phyloP scores from a whole-genome alignment of 108 stramenopile species.

The Cyclotella sp. region DNA sequence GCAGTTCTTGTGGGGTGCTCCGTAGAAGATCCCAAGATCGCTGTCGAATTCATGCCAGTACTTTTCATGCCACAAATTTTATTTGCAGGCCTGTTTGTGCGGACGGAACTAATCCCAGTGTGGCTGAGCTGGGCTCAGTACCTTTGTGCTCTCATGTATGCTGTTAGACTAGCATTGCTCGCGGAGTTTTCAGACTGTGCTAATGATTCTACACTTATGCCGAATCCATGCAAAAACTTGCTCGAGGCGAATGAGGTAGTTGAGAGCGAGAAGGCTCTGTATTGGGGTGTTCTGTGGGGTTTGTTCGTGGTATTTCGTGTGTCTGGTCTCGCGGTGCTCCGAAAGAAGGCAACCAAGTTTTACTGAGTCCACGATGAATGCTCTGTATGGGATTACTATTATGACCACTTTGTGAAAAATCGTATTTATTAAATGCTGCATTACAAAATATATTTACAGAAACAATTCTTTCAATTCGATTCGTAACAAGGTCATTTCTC shows the following conservation, averaged over 20 bases:
- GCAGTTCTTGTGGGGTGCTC: constrained; percentile 72
- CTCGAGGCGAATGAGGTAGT: constrained; percentile 41
- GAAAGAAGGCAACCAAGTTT: constrained; percentile 73
- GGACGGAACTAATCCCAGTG: constrained; percentile 63
- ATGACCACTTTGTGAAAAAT: no score
- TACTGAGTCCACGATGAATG: constrained; percentile 30
- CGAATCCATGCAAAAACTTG: constrained; percentile 56
- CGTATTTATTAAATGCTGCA: no score
- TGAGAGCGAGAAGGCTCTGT: constrained; percentile 44
- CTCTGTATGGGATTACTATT: no score
- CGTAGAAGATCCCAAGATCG: constrained; percentile 74
- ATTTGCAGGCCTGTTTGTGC: constrained; percentile 84
- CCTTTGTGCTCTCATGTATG: constrained; percentile 73
- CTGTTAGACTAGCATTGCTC: constrained; percentile 55
- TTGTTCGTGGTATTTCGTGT: constrained; percentile 67
- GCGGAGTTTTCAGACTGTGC: constrained; percentile 68
- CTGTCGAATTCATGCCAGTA: constrained; percentile 72
- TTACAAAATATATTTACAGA: no score
- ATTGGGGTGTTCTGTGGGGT: constrained; percentile 66
- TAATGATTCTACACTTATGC: constrained; percentile 17
- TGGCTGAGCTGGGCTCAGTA: constrained; percentile 83
- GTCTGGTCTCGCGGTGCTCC: constrained; percentile 60
- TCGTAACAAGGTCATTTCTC: neutral
- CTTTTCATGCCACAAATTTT: constrained; percentile 90
- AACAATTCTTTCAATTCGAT: neutral